Percentiles rank a stretch among this genome's conserved stretches.
Evolutionary conservation across 108 stramenopile genomes (phyloP).

Genomic region (Nannochloropsis oceanica): DNA sequence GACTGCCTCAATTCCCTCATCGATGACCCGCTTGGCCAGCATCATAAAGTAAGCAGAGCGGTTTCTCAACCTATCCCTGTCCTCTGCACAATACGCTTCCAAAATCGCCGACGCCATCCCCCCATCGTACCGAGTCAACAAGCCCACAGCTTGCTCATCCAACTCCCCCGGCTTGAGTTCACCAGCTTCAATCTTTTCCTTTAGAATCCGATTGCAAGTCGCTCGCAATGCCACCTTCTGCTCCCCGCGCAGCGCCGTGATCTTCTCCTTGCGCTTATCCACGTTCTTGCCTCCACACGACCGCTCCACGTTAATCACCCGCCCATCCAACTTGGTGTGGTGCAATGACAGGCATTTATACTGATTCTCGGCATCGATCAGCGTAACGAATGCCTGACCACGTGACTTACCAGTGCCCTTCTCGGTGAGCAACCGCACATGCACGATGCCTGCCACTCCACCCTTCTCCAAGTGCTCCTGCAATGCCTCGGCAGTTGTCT

Average conservation of each 20-base stretch:
- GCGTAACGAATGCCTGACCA: constrained; percentile 61
- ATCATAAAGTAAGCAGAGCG: constrained; percentile 22
- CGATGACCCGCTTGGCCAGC: constrained; percentile 14
- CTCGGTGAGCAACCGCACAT: constrained; percentile 53
- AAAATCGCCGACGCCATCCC: neutral
- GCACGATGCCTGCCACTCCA: constrained; percentile 37
- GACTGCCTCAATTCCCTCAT: neutral
- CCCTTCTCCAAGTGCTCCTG: constrained; percentile 40
- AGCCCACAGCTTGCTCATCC: constrained; percentile 43
- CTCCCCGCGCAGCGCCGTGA: constrained; percentile 48
- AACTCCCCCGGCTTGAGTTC: constrained; percentile 60
- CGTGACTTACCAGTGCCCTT: constrained; percentile 29
- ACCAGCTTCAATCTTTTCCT: constrained; percentile 51
- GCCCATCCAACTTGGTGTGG: constrained; percentile 68
- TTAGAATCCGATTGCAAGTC: constrained; percentile 56
- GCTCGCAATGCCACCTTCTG: constrained; percentile 60
- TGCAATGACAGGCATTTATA: constrained; percentile 68
- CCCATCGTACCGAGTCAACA: constrained; percentile 27
- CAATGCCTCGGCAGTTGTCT: constrained; percentile 55
- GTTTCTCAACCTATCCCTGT: constrained; percentile 13
- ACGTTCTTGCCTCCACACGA: constrained; percentile 42
- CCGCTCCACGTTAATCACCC: constrained; percentile 76
- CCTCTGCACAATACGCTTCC: constrained; percentile 25
- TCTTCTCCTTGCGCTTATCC: constrained; percentile 50
- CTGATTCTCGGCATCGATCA: constrained; percentile 52